Evolutionary conservation across 305 asterid species (phyloP), one percentile per base, ranked within the genome.

Genomic region (Fraxinus xanthoxyloides): DNA sequence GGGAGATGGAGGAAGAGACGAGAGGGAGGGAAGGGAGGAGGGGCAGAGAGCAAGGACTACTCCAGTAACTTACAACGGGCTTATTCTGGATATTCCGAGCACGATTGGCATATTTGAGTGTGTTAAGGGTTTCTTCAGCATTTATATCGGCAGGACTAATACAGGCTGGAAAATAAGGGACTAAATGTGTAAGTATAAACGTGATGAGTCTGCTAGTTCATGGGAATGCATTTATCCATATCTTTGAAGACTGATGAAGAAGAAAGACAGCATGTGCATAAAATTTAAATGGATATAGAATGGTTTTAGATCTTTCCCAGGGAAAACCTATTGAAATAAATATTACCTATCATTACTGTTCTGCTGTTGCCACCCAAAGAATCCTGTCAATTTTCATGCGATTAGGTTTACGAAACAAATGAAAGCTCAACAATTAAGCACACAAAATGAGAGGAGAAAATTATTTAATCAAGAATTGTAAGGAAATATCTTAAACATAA

Each of bases 341-440:
- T 72, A 75, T 13, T 90, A 94, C 99, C 99, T 85, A 96, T 94
- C 99, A 96, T 96, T 81, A 92, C 93, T 40, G 99, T 96, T 87
- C 94, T 92, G 90, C 98, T 96, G 92, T 96, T 96, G 73, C 99
- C 99, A 76, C 99, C 99, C 80, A 96, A 98, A 82, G 99, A 96
- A 91, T 96, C 99, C 98, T 95, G 94, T 81, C 84, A 88, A 79
- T 72, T 84, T 51, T 24, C 82, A 76, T 79, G 75, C 40, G 32
- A 21, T 31, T 23, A 28, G 40, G 10, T 51, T 43, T 7, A 38
- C 13, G 77, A 65, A n/a, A 59, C 59, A 35, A 69, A 77, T 15
- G 36, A 61, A 59, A 61, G 78, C 65, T 72, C 40, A 30, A 46
- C 76, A 65, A 75, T 19, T 54, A 54, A 54, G 6, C 65, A 54